Evolutionary conservation across 371 early-diverging fungal genomes (phyloP).

Genomic region (Apophysomyces elegans): DNA sequence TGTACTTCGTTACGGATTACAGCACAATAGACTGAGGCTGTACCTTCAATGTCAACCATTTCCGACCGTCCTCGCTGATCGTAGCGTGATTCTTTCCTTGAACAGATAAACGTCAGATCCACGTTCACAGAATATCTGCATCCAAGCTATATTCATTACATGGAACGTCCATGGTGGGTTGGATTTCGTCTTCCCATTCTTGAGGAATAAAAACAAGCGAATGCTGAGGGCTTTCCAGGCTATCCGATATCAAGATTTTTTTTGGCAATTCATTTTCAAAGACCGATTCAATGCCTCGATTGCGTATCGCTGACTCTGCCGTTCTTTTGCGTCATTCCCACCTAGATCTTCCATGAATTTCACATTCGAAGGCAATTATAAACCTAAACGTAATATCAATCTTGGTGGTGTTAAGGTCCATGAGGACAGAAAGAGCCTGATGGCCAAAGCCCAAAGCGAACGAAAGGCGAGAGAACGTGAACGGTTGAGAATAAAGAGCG

Average conservation of each 20-base stretch:
- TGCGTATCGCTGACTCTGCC: background rate
- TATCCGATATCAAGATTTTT: background rate
- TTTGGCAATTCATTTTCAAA: background rate
- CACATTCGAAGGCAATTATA: conserved; percentile 78
- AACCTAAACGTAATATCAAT: conserved; percentile 73
- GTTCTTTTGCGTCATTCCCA: conserved; percentile 11
- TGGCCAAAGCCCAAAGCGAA: conserved; percentile 78
- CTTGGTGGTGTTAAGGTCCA: conserved; percentile 75
- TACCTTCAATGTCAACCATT: background rate
- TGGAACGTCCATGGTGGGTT: background rate
- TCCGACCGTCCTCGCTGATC: background rate
- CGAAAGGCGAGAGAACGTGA: conserved; percentile 76
- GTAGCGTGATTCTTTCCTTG: background rate
- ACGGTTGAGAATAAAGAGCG: conserved; percentile 60
- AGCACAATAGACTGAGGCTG: background rate
- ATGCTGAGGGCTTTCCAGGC: background rate
- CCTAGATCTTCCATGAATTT: conserved; percentile 39
- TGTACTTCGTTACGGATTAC: background rate
- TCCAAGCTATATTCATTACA: background rate
- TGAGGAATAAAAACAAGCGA: no score
- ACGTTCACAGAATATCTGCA: background rate
- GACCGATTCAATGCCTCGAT: background rate
- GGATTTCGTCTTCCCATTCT: conserved; percentile 5
- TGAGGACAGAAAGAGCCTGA: conserved; percentile 66
- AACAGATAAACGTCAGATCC: background rate